Conservation (phyloP, 495 filamentous ascomycete genomes). For the Penicillium waksmanii region DNA sequence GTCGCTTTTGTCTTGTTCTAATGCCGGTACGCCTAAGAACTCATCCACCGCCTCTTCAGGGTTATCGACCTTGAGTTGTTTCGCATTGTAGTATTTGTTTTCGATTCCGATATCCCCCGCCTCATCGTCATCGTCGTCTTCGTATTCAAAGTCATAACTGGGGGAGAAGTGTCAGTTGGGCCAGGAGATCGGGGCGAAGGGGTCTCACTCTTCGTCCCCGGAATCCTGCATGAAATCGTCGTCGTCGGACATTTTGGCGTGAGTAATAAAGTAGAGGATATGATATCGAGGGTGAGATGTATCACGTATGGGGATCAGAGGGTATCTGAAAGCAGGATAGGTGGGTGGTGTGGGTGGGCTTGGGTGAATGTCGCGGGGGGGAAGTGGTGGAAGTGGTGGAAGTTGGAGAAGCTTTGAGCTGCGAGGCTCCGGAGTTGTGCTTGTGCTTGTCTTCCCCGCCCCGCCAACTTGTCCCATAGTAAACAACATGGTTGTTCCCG, state of each 20-base stretch:
- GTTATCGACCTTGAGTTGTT: slow-evolving; percentile 87
- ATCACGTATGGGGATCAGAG: background rate
- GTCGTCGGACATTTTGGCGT: slow-evolving; percentile 81
- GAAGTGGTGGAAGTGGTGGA: too few species aligned
- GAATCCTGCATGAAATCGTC: slow-evolving; percentile 99
- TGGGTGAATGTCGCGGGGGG: background rate
- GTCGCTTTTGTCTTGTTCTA: slow-evolving; percentile 91
- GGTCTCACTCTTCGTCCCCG: slow-evolving; percentile 73
- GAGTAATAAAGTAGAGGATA: background rate
- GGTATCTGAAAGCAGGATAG: background rate
- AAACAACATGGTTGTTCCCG: too few species aligned
- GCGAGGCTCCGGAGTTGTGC: slow-evolving; percentile 9
- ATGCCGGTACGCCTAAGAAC: slow-evolving; percentile 80
- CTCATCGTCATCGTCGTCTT: slow-evolving; percentile 88
- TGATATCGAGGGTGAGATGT: background rate
- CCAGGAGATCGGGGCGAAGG: slow-evolving; percentile 14
- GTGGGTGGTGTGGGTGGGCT: background rate
- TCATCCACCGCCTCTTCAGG: slow-evolving; percentile 89
- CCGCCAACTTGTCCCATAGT: background rate
- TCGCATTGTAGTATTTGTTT: slow-evolving; percentile 99
- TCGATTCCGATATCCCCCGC: slow-evolving; percentile 90
- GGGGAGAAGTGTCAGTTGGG: slow-evolving; percentile 13
- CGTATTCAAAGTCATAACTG: slow-evolving; percentile 96
- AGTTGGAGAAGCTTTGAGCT: slow-evolving; percentile 6
- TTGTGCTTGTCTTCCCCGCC: background rate